Percentiles rank a stretch among this genome's conserved stretches.
These are phyloP conservation scores for Thermoascus crustaceus DNA, from an alignment of 2,329 filamentous ascomycete species.

Conservation along the genomic window DNA sequence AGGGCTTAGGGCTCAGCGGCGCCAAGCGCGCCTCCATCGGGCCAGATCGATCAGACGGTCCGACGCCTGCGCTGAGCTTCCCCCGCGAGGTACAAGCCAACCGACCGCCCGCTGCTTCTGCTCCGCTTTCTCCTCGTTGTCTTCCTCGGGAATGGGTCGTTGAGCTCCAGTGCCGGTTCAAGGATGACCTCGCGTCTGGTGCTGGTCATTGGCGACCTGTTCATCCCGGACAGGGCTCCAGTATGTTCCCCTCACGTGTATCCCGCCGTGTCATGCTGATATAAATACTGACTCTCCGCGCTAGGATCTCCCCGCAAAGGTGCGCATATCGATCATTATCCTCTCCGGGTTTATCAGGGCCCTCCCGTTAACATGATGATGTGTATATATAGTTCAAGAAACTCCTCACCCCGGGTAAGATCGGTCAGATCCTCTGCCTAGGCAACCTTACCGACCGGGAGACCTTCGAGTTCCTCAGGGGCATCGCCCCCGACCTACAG, in stretches of 20 bases:
- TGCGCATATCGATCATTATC: too few species aligned
- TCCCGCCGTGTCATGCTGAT: constrained; percentile 5
- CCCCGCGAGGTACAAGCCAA: constrained; percentile 17
- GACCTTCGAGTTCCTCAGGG: constrained; percentile 72
- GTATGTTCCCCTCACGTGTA: constrained; percentile 34
- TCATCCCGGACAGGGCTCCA: constrained; percentile 85
- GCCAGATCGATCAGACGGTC: too few species aligned
- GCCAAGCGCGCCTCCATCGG: constrained; percentile 4
- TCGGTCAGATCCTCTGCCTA: constrained; percentile 70
- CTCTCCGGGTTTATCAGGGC: too few species aligned
- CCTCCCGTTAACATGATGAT: too few species aligned
- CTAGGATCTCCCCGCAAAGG: constrained; percentile 78
- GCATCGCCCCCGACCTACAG: constrained; percentile 63
- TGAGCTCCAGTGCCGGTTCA: constrained; percentile 16
- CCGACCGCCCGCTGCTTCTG: constrained; percentile 4
- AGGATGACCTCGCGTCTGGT: constrained; percentile 76
- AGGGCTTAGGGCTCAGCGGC: constrained; percentile 11
- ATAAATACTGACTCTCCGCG: constrained; percentile 7
- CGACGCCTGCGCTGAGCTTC: constrained; percentile 12
- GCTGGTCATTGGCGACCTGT: constrained; percentile 84
- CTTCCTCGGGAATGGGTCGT: constrained; percentile 19
- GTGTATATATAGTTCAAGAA: constrained; percentile 89
- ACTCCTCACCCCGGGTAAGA: constrained; percentile 74
- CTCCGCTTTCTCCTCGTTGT: background rate
- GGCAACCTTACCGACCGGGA: constrained; percentile 73